Conservation (phyloP, 2,329 filamentous ascomycete species). For the Sporothrix euskadiensis region DNA sequence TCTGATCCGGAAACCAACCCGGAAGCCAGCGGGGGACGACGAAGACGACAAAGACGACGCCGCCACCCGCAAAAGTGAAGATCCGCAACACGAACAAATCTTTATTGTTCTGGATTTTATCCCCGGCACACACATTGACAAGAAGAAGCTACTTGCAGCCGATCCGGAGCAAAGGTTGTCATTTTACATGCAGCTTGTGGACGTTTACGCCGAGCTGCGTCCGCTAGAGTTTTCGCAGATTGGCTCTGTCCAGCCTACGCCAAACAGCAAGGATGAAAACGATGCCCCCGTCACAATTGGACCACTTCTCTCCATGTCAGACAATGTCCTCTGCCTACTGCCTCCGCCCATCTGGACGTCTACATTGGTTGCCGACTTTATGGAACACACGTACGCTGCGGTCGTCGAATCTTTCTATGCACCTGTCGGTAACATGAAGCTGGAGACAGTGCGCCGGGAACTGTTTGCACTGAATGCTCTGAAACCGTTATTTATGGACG, state of each 20-base stretch:
- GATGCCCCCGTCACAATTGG: conserved; percentile 18
- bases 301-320: conserved; percentile 31
- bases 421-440: conserved; percentile 24
- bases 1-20: not conserved
- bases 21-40: not conserved
- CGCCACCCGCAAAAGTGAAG: not conserved
- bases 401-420: conserved; percentile 25
- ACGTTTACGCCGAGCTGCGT: conserved; percentile 35
- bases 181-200: conserved; percentile 34
- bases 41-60: not conserved
- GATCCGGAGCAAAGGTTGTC: conserved; percentile 15
- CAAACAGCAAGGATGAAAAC: conserved; percentile 20
- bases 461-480: conserved; percentile 33
- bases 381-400: conserved; percentile 16
- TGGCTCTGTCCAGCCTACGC: conserved; percentile 36
- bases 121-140: conserved; percentile 32
- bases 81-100: conserved; percentile 25
- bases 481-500: not conserved
- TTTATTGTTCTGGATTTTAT: conserved; percentile 35
- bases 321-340: conserved; percentile 19
- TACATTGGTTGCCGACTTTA: not conserved
- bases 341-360: not conserved
- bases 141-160: conserved; percentile 20
- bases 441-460: conserved; percentile 29
- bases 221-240: conserved; percentile 34